Percentiles rank a stretch among this genome's conserved stretches.
These are phyloP conservation scores for Kalaharituber pfeilii DNA, from an alignment of 2,329 filamentous ascomycete genomes.

Conservation along the genomic window DNA sequence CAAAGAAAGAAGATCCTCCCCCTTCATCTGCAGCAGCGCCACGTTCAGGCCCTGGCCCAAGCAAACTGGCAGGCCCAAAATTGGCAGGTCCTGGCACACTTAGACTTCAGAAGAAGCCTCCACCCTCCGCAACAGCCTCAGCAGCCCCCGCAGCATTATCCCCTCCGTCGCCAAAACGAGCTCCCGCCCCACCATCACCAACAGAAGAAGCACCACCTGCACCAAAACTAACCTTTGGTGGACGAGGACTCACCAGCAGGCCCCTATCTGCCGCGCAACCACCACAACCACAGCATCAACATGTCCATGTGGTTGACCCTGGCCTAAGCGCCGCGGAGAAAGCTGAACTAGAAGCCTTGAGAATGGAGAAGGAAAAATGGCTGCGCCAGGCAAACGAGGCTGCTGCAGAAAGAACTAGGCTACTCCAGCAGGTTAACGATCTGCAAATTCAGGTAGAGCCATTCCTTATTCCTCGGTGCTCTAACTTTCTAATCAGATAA, in stretches of 20 bases:
- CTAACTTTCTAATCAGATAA: constrained; percentile 32
- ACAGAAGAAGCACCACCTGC: constrained; percentile 39
- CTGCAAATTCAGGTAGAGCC: constrained; percentile 40
- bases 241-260: constrained; percentile 63
- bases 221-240: constrained; percentile 46
- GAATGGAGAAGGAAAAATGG: constrained; percentile 64
- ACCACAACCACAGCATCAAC: constrained; percentile 32
- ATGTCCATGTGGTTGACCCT: constrained; percentile 35
- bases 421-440: constrained; percentile 77
- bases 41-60: too few relatives aligned
- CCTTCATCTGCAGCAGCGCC: constrained; percentile 34
- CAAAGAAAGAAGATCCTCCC: constrained; percentile 26
- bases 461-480: constrained; percentile 5
- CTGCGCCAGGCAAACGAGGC: constrained; percentile 60
- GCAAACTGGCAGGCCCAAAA: constrained; percentile 35
- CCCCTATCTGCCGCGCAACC: constrained; percentile 44
- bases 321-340: constrained; percentile 64
- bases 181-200: constrained; percentile 35
- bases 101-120: constrained; percentile 41
- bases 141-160: constrained; percentile 30
- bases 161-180: constrained; percentile 39
- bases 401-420: constrained; percentile 61
- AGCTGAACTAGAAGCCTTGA: constrained; percentile 80
- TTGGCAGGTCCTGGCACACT: constrained; percentile 28
- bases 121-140: constrained; percentile 28